A percentile compares a stretch with the other conserved stretches of the same genome.
Conservation (phyloP, 768 basidiomycete genomes). For the Roridomyces roridus region DNA sequence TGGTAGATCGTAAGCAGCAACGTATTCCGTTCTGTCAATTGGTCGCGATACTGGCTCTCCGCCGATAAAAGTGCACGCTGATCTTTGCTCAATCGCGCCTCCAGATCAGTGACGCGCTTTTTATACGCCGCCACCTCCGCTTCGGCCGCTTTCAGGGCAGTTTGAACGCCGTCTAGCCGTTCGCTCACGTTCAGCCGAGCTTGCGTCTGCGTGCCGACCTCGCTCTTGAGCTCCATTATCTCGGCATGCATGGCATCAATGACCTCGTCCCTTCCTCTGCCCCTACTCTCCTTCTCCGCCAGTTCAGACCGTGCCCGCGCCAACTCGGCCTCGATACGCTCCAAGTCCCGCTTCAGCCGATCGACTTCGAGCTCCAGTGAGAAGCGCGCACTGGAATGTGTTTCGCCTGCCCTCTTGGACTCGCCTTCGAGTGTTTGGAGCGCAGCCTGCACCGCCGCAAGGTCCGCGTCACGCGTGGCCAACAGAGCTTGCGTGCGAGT, state of each 20-base stretch:
- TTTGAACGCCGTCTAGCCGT: conserved; percentile 80
- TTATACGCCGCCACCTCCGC: conserved; percentile 66
- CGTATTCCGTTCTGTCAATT: conserved; percentile 92
- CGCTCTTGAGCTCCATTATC: conserved; percentile 79
- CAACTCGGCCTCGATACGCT: conserved; percentile 81
- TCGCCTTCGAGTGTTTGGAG: conserved; percentile 78
- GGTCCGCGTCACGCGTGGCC: conserved; percentile 75
- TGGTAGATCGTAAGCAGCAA: conserved; percentile 92
- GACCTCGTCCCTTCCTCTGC: conserved; percentile 72
- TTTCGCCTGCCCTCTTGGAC: conserved; percentile 81
- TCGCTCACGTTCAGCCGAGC: conserved; percentile 85
- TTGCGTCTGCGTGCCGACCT: conserved; percentile 87
- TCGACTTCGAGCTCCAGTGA: conserved; percentile 92
- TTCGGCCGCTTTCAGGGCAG: conserved; percentile 69
- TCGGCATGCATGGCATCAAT: conserved; percentile 81
- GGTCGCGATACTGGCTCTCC: conserved; percentile 87
- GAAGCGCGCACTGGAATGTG: conserved; percentile 81
- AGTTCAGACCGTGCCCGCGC: conserved; percentile 72
- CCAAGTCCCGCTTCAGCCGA: conserved; percentile 82
- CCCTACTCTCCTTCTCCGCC: conserved; percentile 65
- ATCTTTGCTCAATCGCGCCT: conserved; percentile 82
- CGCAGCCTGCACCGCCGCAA: conserved; percentile 73
- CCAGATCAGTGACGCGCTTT: conserved; percentile 73
- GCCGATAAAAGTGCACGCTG: conserved; percentile 72
- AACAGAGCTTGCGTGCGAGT: conserved; percentile 69